A percentile compares a stretch with the other conserved stretches of the same genome.
Evolutionary conservation across 1,284 basidiomycete genomes (phyloP).

Genomic region (Sporisorium reilianum): DNA sequence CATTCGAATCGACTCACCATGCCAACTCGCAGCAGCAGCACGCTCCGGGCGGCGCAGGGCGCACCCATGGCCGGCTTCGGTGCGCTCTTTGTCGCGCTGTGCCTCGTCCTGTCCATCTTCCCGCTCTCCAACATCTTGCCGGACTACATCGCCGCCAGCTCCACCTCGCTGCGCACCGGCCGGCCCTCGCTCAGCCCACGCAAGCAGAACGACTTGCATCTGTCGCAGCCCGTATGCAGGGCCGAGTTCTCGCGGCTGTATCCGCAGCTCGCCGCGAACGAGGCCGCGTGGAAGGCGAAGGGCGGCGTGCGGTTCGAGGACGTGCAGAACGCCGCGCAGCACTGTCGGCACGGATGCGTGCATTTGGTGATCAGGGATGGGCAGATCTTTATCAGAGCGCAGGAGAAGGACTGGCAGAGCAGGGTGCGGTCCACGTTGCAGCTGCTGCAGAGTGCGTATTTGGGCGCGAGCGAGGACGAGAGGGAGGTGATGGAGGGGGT

Average conservation of each 20-base stretch:
- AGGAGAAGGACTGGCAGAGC: constrained; percentile 48
- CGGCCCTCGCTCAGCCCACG: constrained; percentile 8
- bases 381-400: constrained; percentile 36
- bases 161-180: not conserved
- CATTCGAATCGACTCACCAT: too few species aligned
- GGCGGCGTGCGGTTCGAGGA: constrained; percentile 37
- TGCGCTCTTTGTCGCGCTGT: constrained; percentile 31
- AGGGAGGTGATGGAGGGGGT: constrained; percentile 24
- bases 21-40: not conserved
- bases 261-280: constrained; percentile 40
- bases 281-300: constrained; percentile 28
- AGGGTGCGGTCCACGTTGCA: constrained; percentile 32
- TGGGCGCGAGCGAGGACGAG: constrained; percentile 31
- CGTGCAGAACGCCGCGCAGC: constrained; percentile 34
- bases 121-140: constrained; percentile 29
- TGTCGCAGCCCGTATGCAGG: constrained; percentile 23
- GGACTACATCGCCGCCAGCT: not conserved
- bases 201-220: constrained; percentile 19
- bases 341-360: constrained; percentile 39
- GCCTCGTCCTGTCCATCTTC: constrained; percentile 33
- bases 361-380: constrained; percentile 46
- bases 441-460: constrained; percentile 28
- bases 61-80: constrained; percentile 39
- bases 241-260: constrained; percentile 52
- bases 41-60: constrained; percentile 10